Percentiles rank a stretch among this genome's conserved stretches.
These are phyloP conservation scores for Suillus brevipes DNA, from an alignment of 768 basidiomycete genomes.

Conservation along the genomic window DNA sequence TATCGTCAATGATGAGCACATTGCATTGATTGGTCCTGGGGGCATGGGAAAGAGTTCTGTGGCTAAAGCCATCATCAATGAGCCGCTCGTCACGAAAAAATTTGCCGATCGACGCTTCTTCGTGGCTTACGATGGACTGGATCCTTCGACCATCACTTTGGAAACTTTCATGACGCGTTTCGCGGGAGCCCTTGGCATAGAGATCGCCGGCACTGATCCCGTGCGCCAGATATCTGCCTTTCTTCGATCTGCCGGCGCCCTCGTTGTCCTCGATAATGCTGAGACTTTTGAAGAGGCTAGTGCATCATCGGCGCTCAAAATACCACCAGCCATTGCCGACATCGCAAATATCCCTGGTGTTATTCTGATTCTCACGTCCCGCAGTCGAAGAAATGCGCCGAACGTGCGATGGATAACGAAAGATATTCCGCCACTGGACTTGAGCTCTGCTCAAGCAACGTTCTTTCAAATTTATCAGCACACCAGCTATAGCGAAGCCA, in stretches of 20 bases:
- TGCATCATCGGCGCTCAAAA: neutral
- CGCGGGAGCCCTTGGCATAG: neutral
- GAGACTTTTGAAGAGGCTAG: neutral
- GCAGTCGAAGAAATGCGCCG: neutral
- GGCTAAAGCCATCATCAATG: constrained; percentile 3
- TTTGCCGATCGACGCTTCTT: neutral
- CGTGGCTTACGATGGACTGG: neutral
- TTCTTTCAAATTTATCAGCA: neutral
- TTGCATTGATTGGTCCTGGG: neutral
- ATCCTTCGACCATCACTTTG: neutral
- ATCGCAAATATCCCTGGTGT: neutral
- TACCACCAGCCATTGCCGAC: neutral
- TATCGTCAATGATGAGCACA: neutral
- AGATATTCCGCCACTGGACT: neutral
- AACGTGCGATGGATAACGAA: neutral
- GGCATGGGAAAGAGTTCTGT: constrained; percentile 6
- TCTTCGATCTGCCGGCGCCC: neutral
- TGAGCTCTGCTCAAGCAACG: neutral
- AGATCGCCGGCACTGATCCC: neutral
- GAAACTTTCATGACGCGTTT: neutral
- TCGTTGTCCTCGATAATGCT: constrained; percentile 3
- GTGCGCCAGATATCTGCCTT: neutral
- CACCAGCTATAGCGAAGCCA: neutral
- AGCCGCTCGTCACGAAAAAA: neutral
- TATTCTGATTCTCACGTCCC: constrained; percentile 2